A percentile compares a stretch with the other conserved stretches of the same genome.
Conservation (phyloP, 768 basidiomycete species). For the Rhizopogon sp. region DNA sequence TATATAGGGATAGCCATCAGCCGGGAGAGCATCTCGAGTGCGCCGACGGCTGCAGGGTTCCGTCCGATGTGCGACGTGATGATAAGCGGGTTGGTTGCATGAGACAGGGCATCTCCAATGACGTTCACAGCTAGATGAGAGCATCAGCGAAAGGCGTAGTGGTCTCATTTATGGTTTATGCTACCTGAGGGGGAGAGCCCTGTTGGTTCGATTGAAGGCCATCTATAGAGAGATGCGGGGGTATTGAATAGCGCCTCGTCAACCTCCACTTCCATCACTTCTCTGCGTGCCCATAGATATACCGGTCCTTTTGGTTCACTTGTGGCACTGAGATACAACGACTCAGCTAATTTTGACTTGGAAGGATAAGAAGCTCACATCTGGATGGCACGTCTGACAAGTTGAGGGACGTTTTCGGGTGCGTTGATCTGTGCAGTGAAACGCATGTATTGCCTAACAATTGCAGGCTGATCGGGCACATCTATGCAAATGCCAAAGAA, state of each 20-base stretch:
- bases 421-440: constrained; percentile 56
- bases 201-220: constrained; percentile 48
- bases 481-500: constrained; percentile 39
- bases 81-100: constrained; percentile 53
- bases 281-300: constrained; percentile 70
- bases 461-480: constrained; percentile 62
- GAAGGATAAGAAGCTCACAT: constrained; percentile 36
- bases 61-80: constrained; percentile 62
- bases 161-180: background rate
- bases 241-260: constrained; percentile 31
- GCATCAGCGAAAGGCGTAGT: background rate
- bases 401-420: constrained; percentile 44
- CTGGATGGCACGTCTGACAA: constrained; percentile 56
- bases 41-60: constrained; percentile 39
- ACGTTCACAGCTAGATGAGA: constrained; percentile 22
- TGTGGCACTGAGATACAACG: constrained; percentile 40
- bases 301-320: constrained; percentile 71
- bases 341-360: background rate
- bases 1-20: constrained; percentile 52
- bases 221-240: constrained; percentile 28
- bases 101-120: constrained; percentile 46
- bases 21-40: constrained; percentile 45
- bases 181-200: constrained; percentile 39
- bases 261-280: constrained; percentile 63
- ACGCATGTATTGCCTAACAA: constrained; percentile 74